Conservation (phyloP, 2,329 filamentous ascomycete genomes). For the Aspergillus pseudotamarii region DNA sequence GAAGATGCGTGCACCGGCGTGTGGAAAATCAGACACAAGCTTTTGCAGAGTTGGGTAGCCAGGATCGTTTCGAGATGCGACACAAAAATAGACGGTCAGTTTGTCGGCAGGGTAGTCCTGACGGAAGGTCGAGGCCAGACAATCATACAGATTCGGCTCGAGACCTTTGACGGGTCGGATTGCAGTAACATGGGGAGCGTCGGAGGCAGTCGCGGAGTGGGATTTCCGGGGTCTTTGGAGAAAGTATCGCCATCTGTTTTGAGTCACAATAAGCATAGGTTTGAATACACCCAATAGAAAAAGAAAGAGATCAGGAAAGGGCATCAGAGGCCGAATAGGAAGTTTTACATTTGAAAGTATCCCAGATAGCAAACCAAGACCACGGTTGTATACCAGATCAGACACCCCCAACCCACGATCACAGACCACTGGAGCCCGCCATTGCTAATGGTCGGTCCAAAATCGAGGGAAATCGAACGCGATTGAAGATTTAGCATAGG, state of each 20-base stretch:
- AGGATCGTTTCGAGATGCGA: slow-evolving; percentile 73
- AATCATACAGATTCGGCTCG: slow-evolving; percentile 88
- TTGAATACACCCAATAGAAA: not conserved
- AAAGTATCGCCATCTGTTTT: slow-evolving; percentile 55
- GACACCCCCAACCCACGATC: slow-evolving; percentile 48
- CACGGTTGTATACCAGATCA: slow-evolving; percentile 61
- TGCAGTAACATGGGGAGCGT: slow-evolving; percentile 81
- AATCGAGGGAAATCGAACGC: slow-evolving; percentile 22
- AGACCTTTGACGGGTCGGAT: slow-evolving; percentile 93
- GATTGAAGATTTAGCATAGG: slow-evolving; percentile 35
- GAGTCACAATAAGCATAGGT: not conserved
- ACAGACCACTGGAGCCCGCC: slow-evolving; percentile 36
- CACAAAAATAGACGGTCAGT: slow-evolving; percentile 79
- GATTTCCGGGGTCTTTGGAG: slow-evolving; percentile 49
- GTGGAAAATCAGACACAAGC: slow-evolving; percentile 72
- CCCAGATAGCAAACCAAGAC: slow-evolving; percentile 61
- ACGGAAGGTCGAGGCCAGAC: slow-evolving; percentile 80
- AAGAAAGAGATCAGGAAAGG: not conserved
- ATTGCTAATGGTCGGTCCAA: slow-evolving; percentile 30
- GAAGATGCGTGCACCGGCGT: slow-evolving; percentile 70
- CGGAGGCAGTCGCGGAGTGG: slow-evolving; percentile 38
- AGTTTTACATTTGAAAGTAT: slow-evolving; percentile 59
- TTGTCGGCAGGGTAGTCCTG: slow-evolving; percentile 79
- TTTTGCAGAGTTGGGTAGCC: slow-evolving; percentile 73
- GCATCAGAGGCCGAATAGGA: slow-evolving; percentile 6